Percentiles rank a stretch among this genome's conserved stretches.
These are phyloP conservation scores for Castanea sativa DNA, from an alignment of 306 rosid genomes.

Conservation along the genomic window DNA sequence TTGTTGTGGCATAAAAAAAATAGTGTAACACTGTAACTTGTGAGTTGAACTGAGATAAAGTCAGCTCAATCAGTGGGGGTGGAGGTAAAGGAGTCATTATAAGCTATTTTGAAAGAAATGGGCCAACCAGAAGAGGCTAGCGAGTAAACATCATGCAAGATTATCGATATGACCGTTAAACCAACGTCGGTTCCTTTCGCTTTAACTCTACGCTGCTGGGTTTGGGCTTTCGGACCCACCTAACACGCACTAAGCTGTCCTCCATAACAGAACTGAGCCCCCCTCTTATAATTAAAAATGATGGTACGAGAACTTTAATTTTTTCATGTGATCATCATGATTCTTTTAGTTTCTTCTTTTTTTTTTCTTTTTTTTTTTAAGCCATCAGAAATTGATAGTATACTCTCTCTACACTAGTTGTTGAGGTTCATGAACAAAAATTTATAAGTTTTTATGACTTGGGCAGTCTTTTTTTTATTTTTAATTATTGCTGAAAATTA, in stretches of 20 bases:
- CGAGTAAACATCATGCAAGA: conserved; percentile 15
- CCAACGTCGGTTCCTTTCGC: conserved; percentile 15
- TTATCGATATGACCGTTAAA: conserved; percentile 11
- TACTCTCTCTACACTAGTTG: too few species aligned
- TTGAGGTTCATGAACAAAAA: too few species aligned
- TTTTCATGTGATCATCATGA: not conserved
- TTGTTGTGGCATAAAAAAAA: too few species aligned
- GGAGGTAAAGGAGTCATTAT: not conserved
- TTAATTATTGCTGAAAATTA: too few species aligned
- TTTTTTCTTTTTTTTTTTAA: not conserved
- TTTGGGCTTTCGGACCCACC: not conserved
- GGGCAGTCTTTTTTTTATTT: too few species aligned
- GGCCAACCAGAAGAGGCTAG: conserved; percentile 30
- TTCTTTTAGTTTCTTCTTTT: not conserved
- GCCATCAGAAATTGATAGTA: too few species aligned
- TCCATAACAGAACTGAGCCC: not conserved
- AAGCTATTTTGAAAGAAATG: conserved; percentile 16
- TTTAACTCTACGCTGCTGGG: conserved; percentile 10
- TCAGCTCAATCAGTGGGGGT: conserved; percentile 4
- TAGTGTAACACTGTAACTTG: not conserved
- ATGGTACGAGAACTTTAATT: not conserved
- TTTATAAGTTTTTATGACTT: too few species aligned
- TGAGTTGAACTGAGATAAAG: not conserved
- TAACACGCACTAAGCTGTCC: not conserved
- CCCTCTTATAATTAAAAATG: not conserved